Percentiles rank a stretch among this genome's conserved stretches.
Conservation (phyloP, 768 basidiomycete genomes). For the Infundibulicybe gibba region DNA sequence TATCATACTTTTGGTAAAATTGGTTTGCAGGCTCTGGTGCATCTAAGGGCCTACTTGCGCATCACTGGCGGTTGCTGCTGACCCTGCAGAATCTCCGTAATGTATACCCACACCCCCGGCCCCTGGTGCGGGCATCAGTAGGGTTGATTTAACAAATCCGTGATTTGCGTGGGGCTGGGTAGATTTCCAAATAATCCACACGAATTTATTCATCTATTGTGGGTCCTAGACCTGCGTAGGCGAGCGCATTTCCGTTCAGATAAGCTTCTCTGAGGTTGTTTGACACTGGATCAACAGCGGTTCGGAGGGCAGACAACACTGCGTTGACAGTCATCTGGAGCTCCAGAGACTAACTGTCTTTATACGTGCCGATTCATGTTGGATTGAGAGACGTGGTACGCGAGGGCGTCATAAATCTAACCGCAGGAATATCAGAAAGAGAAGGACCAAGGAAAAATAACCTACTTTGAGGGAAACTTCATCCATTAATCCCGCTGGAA, state of each 20-base stretch:
- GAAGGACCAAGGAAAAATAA: conserved; percentile 6
- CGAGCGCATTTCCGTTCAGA: conserved; percentile 22
- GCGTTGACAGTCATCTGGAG: conserved; percentile 89
- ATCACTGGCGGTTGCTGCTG: no score
- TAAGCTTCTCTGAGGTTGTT: conserved; percentile 43
- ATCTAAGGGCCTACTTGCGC: no score
- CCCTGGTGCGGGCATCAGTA: no score
- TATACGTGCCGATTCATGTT: conserved; percentile 84
- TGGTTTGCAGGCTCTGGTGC: no score
- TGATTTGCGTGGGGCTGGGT: no score
- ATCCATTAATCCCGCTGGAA: conserved; percentile 86
- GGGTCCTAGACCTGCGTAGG: no score
- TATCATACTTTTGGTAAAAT: no score
- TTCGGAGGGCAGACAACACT: conserved; percentile 75
- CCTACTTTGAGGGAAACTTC: conserved; percentile 80
- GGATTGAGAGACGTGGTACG: conserved; percentile 89
- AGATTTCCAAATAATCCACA: no score
- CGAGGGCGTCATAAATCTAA: conserved; percentile 87
- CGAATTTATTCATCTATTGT: no score
- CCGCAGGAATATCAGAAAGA: neutral
- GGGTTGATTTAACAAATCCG: no score
- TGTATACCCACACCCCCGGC: no score
- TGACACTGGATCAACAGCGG: conserved; percentile 68
- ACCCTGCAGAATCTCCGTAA: no score
- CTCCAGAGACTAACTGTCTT: conserved; percentile 93